These are phyloP conservation scores for Leccinum broughii DNA, from an alignment of 768 basidiomycete genomes.

Conservation along the genomic window DNA sequence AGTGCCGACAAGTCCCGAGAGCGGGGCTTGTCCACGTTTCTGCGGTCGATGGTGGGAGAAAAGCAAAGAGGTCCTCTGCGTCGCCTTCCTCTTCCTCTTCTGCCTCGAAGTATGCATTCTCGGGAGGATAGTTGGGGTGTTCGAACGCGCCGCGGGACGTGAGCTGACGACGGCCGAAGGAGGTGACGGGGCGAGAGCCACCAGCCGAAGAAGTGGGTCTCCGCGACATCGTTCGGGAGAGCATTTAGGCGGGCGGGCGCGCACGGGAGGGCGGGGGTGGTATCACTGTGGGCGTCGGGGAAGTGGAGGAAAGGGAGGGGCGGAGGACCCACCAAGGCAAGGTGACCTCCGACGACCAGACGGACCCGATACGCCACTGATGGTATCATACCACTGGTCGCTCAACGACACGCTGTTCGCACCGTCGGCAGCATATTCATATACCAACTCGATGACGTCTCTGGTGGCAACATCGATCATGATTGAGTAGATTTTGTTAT, in stretches of 20 bases:
- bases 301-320: no score
- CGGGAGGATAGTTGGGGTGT: constrained; percentile 13
- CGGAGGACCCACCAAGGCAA: no score
- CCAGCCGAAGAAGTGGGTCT: constrained; percentile 34
- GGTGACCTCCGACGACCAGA: no score
- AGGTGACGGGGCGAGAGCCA: constrained; percentile 29
- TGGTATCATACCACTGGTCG: no score
- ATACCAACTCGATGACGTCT: no score
- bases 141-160: constrained; percentile 18
- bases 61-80: constrained; percentile 87
- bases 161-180: constrained; percentile 20
- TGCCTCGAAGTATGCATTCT: constrained; percentile 35
- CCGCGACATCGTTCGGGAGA: constrained; percentile 24
- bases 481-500: no score
- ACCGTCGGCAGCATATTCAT: no score
- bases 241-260: neutral
- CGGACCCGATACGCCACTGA: no score
- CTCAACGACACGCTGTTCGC: no score
- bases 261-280: no score
- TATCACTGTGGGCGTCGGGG: neutral
- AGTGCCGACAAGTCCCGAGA: constrained; percentile 25
- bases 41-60: constrained; percentile 76
- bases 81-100: constrained; percentile 76
- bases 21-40: constrained; percentile 38
- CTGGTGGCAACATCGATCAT: no score